Evolutionary conservation across 1,284 basidiomycete genomes (phyloP).

Genomic region (Sporisorium exsertum): DNA sequence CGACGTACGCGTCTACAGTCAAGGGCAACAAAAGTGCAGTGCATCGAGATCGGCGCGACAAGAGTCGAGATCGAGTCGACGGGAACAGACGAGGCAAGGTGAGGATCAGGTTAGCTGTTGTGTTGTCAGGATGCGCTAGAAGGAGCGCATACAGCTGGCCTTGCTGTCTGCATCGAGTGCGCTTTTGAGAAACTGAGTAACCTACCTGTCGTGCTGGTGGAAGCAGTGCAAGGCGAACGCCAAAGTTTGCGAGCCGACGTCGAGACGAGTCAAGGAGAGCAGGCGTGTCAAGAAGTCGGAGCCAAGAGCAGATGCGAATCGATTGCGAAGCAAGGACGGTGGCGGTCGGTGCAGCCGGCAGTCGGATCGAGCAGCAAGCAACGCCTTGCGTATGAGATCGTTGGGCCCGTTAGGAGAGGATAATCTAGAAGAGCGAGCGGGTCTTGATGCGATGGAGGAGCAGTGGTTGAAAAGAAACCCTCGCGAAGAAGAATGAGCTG

Average conservation of each 20-base stretch:
- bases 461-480: background rate
- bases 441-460: slow-evolving; percentile 2
- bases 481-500: background rate
- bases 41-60: background rate
- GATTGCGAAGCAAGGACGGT: background rate
- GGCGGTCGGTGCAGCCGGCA: background rate
- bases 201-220: slow-evolving; percentile 5
- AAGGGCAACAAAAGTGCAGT: background rate
- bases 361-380: background rate
- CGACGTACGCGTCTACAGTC: background rate
- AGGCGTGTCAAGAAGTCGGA: background rate
- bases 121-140: background rate
- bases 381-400: background rate
- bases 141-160: background rate
- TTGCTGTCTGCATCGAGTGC: background rate
- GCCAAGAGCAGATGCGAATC: background rate
- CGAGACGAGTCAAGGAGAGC: background rate
- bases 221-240: background rate
- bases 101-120: background rate
- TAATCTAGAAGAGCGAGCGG: background rate
- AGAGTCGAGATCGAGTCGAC: background rate
- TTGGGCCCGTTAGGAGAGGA: background rate
- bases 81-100: background rate
- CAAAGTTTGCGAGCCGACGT: background rate
- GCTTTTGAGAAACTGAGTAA: background rate